Evolutionary conservation across 192 early-diverging fungal species (phyloP), one percentile per base, ranked within the genome.

Genomic region (Gigaspora rosea): DNA sequence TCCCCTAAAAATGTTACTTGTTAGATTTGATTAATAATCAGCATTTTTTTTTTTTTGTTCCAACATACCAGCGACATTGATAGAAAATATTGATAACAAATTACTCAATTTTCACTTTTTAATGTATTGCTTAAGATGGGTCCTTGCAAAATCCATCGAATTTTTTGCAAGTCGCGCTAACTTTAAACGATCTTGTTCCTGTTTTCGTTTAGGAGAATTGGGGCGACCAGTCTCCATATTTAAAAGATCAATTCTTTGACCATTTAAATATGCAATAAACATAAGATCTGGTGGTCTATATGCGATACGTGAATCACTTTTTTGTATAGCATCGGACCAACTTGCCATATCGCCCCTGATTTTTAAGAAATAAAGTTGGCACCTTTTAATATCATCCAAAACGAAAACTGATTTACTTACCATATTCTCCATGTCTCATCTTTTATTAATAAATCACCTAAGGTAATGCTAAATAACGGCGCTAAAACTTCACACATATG

Each of bases 401-500:
- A 69, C n/a, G 27, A 69, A 69, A 9, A 8, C n/a, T 68, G 8
- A 22, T 20, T 50, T 20, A 33, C 48, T 52, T 52, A 70, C 49
- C 49, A 70, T 47, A 70, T 70, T 27, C 6, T 49, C n/a, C 48
- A 22, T 8, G n/a, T 35, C 22, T 51, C 2, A 50, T 36, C 15
- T 27, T 70, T 70, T 70, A 22, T n/a, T 32, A 47, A 20, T 49
- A 70, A 70, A 70, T 70, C 68, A 2, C 68, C 49, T 13, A 70
- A 51, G 12, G 50, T 18, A 51, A 70, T 52, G n/a, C 49, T 70
- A 51, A 70, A 51, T 70, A 70, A 70, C 49, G 20, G 49, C 9
- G 48, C 49, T 18, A 70, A 35, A 51, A 70, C 68, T 70, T 70
- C 68, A 5, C 68, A 50, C 68, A 70, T 70, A 70, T 50, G 68